phyloP scores from a whole-genome alignment of 208 protist genomes.

The Leishmania mexicana region DNA sequence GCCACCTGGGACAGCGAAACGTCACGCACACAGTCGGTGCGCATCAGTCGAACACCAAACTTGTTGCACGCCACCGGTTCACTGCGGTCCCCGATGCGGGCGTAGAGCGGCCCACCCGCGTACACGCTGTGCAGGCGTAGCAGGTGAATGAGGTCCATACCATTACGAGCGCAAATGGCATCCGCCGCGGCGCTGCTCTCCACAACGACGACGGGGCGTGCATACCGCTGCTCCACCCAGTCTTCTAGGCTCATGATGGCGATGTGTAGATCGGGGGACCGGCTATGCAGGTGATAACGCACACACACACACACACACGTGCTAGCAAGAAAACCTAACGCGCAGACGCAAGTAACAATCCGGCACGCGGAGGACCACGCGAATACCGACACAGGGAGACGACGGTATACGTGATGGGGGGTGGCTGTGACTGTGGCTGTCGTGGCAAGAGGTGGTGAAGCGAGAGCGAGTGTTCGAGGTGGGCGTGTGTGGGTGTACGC shows the following conservation, averaged over 20 bases:
- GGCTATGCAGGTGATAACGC: neutral
- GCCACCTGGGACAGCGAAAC: constrained; percentile 29
- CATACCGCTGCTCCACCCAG: constrained; percentile 72
- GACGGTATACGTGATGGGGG: constrained; percentile 3
- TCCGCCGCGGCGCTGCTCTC: constrained; percentile 54
- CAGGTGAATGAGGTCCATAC: constrained; percentile 72
- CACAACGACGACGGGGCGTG: constrained; percentile 75
- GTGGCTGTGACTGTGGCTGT: neutral
- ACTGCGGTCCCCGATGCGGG: constrained; percentile 54
- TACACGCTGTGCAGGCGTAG: constrained; percentile 69
- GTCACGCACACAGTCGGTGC: constrained; percentile 64
- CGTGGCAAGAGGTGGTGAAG: neutral
- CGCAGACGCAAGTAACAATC: neutral
- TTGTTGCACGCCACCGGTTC: constrained; percentile 44
- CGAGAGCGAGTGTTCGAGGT: neutral
- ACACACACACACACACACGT: constrained; percentile 5
- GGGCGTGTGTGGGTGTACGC: neutral
- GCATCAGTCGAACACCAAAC: constrained; percentile 78
- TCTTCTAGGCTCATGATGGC: constrained; percentile 34
- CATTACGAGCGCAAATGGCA: constrained; percentile 47
- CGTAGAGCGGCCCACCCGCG: constrained; percentile 39
- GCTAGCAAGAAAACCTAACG: neutral
- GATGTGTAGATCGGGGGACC: constrained; percentile 1
- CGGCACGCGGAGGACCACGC: neutral
- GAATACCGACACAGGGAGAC: constrained; percentile 1